Evolutionary conservation across 1,284 basidiomycete species (phyloP), one percentile per base, ranked within the genome.

Genomic region (Meripilus lineatus): DNA sequence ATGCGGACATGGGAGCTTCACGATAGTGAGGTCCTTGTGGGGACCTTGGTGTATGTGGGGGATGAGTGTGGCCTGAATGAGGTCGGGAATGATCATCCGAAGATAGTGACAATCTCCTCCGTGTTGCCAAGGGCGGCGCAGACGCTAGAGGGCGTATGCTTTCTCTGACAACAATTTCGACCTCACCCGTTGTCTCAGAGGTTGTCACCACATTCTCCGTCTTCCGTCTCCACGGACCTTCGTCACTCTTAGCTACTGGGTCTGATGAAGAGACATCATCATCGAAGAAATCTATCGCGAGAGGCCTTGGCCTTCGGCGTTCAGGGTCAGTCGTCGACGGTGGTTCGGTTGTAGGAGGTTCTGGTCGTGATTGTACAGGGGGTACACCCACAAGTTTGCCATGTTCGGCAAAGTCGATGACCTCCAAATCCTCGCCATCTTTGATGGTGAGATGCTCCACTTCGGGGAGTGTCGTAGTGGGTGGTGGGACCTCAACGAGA

Each of bases 361-460:
- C 59, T 47, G 37, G 40, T 21, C 24, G 18, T n/a, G n/a, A n/a
- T n/a, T n/a, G n/a, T 37, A 22, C 34, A 18, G 56, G 37, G 15
- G 58, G 59, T 15, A 65, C 63, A 24, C 75, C 79, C 17, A 82
- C 69, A 44, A 89, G 74, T 62, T 78, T 82, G 32, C 72, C 81
- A 59, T 89, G 68, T 40, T 91, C 85, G 10, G 75, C 75, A 55
- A 88, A 90, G 55, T 90, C 86, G 15, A 91, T 72, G 13, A 86
- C 74, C 54, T 89, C 85, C 3, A 89, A 68, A 40, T 80, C 74
- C 49, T 82, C 83, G 22, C 74, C 76, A 3, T 68, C 61, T 45
- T 66, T 62, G 34, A 71, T 62, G n/a, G 66, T 62, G n/a, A 80
- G 61, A 13, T 70, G 61, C 49, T 74, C 71, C 7, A 73, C 64